A percentile compares a stretch with the other conserved stretches of the same genome.
phyloP scores from a whole-genome alignment of 129 eudicot species.

The Helichrysum umbraculigerum region DNA sequence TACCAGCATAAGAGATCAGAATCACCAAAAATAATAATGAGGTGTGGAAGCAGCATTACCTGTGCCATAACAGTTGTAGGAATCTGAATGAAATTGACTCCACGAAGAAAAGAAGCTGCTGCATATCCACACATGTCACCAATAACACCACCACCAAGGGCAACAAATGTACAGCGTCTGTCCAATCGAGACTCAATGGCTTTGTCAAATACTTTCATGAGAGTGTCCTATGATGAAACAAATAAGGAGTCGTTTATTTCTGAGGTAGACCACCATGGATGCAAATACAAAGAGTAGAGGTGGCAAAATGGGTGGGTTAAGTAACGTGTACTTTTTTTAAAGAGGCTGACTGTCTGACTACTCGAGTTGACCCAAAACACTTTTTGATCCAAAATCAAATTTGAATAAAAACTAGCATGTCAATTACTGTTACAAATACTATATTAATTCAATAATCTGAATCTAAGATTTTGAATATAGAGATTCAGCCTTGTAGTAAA shows the following conservation, averaged over 20 bases:
- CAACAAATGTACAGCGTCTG: slow-evolving; percentile 91
- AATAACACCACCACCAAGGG: slow-evolving; percentile 99
- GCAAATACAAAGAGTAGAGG: background rate
- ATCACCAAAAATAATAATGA: background rate
- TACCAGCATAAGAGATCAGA: background rate
- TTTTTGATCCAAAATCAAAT: too few relatives aligned
- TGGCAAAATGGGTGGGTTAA: background rate
- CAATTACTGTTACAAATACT: background rate
- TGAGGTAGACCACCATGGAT: background rate
- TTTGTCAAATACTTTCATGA: slow-evolving; percentile 91
- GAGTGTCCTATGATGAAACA: slow-evolving; percentile 56
- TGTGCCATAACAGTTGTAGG: slow-evolving; percentile 99
- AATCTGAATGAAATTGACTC: slow-evolving; percentile 95
- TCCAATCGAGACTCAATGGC: slow-evolving; percentile 93
- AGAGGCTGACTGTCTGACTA: background rate
- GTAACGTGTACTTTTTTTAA: background rate
- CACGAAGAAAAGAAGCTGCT: slow-evolving; percentile 92
- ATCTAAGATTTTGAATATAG: background rate
- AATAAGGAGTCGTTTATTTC: background rate
- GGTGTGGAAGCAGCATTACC: slow-evolving; percentile 31
- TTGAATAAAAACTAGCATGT: background rate
- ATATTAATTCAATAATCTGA: too few relatives aligned
- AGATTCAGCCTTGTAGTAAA: background rate
- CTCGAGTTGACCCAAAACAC: background rate
- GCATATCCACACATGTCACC: slow-evolving; percentile 99